A percentile compares a stretch with the other conserved stretches of the same genome.
Conservation (phyloP, 805 yeast genomes). For the Candida glaebosa region DNA sequence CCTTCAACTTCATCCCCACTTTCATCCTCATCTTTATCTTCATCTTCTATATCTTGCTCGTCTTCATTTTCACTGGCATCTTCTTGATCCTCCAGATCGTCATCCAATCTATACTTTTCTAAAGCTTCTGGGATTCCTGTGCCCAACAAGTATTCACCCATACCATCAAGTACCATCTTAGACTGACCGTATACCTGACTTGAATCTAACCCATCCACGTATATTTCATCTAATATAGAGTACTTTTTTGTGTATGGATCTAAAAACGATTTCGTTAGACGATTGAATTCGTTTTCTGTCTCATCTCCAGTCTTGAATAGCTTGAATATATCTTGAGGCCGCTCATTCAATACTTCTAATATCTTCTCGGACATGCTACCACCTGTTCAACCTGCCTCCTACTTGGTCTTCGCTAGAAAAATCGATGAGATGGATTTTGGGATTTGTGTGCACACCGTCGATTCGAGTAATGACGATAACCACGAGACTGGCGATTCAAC, state of each 20-base stretch:
- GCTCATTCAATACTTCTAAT: constrained; percentile 17
- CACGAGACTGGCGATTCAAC: neutral
- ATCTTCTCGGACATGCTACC: constrained; percentile 19
- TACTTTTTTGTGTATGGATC: constrained; percentile 54
- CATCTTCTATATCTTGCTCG: constrained; percentile 49
- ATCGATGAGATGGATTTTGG: constrained; percentile 3
- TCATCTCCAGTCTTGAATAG: constrained; percentile 12
- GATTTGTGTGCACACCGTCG: constrained; percentile 1
- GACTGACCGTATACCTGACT: constrained; percentile 93
- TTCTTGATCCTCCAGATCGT: constrained; percentile 21
- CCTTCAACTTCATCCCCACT: constrained; percentile 27
- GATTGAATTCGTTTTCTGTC: constrained; percentile 19
- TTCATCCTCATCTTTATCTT: constrained; percentile 26
- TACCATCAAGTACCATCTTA: constrained; percentile 77
- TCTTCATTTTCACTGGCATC: constrained; percentile 31
- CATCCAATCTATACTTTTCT: constrained; percentile 24
- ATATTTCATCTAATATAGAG: constrained; percentile 76
- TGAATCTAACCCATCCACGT: constrained; percentile 83
- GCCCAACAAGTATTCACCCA: constrained; percentile 59
- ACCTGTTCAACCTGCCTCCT: neutral
- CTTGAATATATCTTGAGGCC: constrained; percentile 24
- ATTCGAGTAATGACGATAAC: neutral
- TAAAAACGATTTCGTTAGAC: constrained; percentile 44
- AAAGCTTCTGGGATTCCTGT: constrained; percentile 53
- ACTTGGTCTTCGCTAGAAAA: constrained; percentile 1